phyloP scores from a whole-genome alignment of 1,284 basidiomycete species.

The Ustilago esculenta region DNA sequence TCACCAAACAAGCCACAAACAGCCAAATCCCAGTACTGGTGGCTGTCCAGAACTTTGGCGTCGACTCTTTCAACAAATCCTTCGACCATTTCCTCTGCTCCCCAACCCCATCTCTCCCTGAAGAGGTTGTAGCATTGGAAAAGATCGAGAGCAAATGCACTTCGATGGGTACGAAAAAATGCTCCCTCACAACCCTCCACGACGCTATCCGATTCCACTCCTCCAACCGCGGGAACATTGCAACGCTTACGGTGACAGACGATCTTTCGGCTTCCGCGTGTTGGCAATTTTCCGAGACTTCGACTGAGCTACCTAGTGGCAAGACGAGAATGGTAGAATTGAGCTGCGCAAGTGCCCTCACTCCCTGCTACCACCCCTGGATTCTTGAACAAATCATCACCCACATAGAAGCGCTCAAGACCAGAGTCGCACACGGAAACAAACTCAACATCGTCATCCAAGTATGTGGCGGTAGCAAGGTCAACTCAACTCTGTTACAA shows the following conservation, averaged over 20 bases:
- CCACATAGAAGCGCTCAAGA: background rate
- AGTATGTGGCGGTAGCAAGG: constrained; percentile 61
- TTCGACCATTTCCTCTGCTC: constrained; percentile 3
- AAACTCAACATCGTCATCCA: constrained; percentile 52
- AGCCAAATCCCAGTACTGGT: constrained; percentile 18
- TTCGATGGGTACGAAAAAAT: constrained; percentile 53
- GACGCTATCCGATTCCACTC: constrained; percentile 43
- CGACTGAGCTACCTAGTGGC: background rate
- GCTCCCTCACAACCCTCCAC: constrained; percentile 33
- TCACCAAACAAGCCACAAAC: background rate
- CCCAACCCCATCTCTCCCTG: background rate
- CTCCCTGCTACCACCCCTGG: constrained; percentile 49
- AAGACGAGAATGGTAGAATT: constrained; percentile 54
- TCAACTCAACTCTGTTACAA: constrained; percentile 14
- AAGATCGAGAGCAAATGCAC: constrained; percentile 60
- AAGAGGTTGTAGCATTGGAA: constrained; percentile 16
- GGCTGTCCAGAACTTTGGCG: constrained; percentile 52
- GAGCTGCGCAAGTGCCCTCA: constrained; percentile 51
- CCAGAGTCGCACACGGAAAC: constrained; percentile 4
- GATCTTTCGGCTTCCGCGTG: constrained; percentile 41
- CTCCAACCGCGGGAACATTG: constrained; percentile 3
- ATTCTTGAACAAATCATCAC: constrained; percentile 28
- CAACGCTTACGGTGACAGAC: constrained; percentile 50
- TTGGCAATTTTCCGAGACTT: constrained; percentile 25
- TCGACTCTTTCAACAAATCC: constrained; percentile 49